A percentile compares a stretch with the other conserved stretches of the same genome.
Conservation (phyloP, 2,329 filamentous ascomycete genomes). For the Hypoxylon sp. region DNA sequence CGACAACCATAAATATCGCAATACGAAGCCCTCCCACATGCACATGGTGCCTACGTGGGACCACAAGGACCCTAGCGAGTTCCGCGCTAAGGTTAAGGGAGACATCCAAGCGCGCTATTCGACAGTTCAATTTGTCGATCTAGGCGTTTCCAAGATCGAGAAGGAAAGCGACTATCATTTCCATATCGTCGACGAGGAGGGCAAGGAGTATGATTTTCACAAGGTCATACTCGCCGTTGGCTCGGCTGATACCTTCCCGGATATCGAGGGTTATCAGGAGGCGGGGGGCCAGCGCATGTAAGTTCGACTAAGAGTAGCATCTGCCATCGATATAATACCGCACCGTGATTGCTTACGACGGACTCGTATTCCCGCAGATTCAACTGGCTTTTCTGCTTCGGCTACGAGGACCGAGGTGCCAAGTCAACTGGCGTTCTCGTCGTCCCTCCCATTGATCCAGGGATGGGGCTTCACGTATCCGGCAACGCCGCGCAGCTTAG, state of each 20-base stretch:
- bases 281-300: constrained; percentile 35
- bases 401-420: constrained; percentile 44
- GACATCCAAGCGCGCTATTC: constrained; percentile 37
- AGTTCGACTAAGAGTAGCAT: background rate
- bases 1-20: constrained; percentile 41
- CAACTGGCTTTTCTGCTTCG: constrained; percentile 46
- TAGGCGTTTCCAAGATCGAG: constrained; percentile 35
- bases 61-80: constrained; percentile 36
- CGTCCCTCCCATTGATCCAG: constrained; percentile 28
- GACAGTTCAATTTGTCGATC: constrained; percentile 41
- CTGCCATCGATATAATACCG: too few species aligned
- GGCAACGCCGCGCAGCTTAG: constrained; percentile 43
- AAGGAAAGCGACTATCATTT: constrained; percentile 51
- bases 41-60: constrained; percentile 47
- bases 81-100: constrained; percentile 24
- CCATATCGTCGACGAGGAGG: constrained; percentile 45
- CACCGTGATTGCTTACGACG: background rate
- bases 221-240: constrained; percentile 45
- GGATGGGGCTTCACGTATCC: constrained; percentile 32
- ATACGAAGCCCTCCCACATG: constrained; percentile 35
- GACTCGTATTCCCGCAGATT: constrained; percentile 21
- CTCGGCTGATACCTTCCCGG: constrained; percentile 34
- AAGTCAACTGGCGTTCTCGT: constrained; percentile 39
- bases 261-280: constrained; percentile 42
- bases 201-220: constrained; percentile 36